Evolutionary conservation across 345 rosid genomes (phyloP), one percentile per base, ranked within the genome.

Genomic region (Heritiera fomes): DNA sequence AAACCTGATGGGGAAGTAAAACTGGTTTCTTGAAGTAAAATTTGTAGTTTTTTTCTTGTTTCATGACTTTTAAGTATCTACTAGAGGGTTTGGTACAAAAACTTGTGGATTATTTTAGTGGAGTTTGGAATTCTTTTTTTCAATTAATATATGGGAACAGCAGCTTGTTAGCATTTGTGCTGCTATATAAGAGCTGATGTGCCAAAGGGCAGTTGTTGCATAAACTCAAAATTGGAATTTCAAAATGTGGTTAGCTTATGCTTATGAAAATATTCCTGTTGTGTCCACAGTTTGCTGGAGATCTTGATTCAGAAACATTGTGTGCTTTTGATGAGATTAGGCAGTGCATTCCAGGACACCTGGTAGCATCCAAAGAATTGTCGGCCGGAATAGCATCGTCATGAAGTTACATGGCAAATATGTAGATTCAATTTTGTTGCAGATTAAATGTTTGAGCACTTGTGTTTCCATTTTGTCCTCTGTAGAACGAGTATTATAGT

Each of bases 311-410:
- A 43, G 97, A 94, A 86, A 91, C 98, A 13, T 52, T 94, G 82
- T 84, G 96, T 32, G 91, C 94, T 17, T 86, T 92, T 28, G 96
- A 94, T 87, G 97, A 90, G 91, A 94, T 94, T 28, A 91, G 88
- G 67, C 90, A 86, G 80, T 87, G 87, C 47, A 89, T 90, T 43
- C 91, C 96, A 0, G 59, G 88, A 80, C 88, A 85, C 59, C 85
- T 84, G 6, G 86, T 88, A 65, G 82, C 89, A 60, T 82, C 87
- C 32, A 83, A 82, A 23, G 88, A 85, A 46, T 55, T 84, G 79
- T 71, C 90, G 52, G 85, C 92, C 7, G 97, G 90, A 56, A 85
- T 88, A 78, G 79, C 88, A 65, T 88, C 87, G 55, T 78, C 84
- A 52, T 84, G 81, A 76, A 75, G 38, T 69, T 34, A 1, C 55